A percentile compares a stretch with the other conserved stretches of the same genome.
These are phyloP conservation scores for Sextonia rubra DNA, from an alignment of 164 flowering plant species.

Conservation along the genomic window DNA sequence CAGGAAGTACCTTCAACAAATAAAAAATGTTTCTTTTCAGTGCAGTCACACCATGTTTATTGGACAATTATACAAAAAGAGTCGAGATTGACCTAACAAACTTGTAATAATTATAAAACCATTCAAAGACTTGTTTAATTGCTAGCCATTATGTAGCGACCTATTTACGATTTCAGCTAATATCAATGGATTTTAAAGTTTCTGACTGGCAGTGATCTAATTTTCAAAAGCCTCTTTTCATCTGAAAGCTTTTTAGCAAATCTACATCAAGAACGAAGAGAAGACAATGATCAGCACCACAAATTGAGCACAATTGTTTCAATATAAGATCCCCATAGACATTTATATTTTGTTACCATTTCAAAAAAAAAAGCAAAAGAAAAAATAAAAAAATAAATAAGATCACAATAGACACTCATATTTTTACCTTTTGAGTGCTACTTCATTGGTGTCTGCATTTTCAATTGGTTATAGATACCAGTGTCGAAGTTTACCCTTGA, in stretches of 20 bases:
- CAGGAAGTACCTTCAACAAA: too few relatives aligned
- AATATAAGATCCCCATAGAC: not conserved
- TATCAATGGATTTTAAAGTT: not conserved
- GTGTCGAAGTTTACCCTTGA: conserved; percentile 19
- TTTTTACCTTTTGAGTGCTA: conserved; percentile 18
- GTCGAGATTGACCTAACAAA: too few relatives aligned
- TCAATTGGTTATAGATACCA: conserved; percentile 12
- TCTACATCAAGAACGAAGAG: not conserved
- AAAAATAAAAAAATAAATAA: too few relatives aligned
- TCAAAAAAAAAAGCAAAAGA: too few relatives aligned
- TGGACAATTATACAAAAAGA: too few relatives aligned
- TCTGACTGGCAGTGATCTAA: not conserved
- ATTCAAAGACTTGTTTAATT: too few relatives aligned
- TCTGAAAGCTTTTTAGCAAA: conserved; percentile 5
- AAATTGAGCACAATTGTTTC: not conserved
- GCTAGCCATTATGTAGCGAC: too few relatives aligned
- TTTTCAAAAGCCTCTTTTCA: conserved; percentile 4
- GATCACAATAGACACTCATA: not conserved
- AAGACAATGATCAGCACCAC: not conserved
- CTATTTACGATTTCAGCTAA: too few relatives aligned
- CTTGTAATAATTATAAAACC: too few relatives aligned
- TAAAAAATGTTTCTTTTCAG: too few relatives aligned
- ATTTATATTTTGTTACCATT: conserved; percentile 8
- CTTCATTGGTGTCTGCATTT: conserved; percentile 17
- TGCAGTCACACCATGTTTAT: too few relatives aligned